A percentile compares a stretch with the other conserved stretches of the same genome.
Evolutionary conservation across 805 yeast genomes (phyloP).

Genomic region (Sugiyamaella floridensis): DNA sequence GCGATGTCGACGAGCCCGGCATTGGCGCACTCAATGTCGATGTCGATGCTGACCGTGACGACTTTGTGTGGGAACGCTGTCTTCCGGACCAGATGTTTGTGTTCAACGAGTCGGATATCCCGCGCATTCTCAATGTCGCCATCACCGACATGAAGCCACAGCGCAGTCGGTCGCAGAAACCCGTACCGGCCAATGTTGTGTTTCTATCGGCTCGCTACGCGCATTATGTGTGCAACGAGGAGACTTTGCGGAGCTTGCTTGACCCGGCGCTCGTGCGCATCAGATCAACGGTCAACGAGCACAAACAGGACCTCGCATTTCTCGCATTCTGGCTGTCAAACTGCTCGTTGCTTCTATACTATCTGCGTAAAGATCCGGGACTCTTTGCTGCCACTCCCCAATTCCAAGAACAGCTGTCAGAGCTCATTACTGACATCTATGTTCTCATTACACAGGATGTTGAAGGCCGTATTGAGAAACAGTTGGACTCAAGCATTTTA

Average conservation of each 20-base stretch:
- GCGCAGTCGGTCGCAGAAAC: constrained; percentile 31
- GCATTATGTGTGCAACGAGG: constrained; percentile 30
- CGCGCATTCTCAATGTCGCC: constrained; percentile 33
- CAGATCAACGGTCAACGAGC: constrained; percentile 26
- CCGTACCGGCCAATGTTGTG: constrained; percentile 38
- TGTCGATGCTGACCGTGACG: constrained; percentile 15
- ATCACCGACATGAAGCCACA: constrained; percentile 32
- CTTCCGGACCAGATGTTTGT: constrained; percentile 36
- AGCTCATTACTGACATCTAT: constrained; percentile 29
- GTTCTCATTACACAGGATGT: constrained; percentile 31
- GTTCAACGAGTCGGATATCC: constrained; percentile 32
- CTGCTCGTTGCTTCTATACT: constrained; percentile 68
- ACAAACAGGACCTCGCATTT: constrained; percentile 34
- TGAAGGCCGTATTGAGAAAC: constrained; percentile 30
- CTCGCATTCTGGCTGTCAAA: constrained; percentile 84
- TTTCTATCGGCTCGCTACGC: constrained; percentile 37
- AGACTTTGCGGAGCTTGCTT: constrained; percentile 28
- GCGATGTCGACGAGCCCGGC: constrained; percentile 6
- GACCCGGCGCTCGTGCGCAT: constrained; percentile 31
- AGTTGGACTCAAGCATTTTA: constrained; percentile 35
- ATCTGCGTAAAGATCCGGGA: constrained; percentile 58
- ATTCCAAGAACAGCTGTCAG: constrained; percentile 26
- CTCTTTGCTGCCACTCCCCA: constrained; percentile 26
- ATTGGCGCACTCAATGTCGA: constrained; percentile 5
- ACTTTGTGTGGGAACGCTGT: constrained; percentile 37